Base-by-base conservation (phyloP, 2,329 filamentous ascomycete genomes). In the Penicillium griseofulvum region DNA sequence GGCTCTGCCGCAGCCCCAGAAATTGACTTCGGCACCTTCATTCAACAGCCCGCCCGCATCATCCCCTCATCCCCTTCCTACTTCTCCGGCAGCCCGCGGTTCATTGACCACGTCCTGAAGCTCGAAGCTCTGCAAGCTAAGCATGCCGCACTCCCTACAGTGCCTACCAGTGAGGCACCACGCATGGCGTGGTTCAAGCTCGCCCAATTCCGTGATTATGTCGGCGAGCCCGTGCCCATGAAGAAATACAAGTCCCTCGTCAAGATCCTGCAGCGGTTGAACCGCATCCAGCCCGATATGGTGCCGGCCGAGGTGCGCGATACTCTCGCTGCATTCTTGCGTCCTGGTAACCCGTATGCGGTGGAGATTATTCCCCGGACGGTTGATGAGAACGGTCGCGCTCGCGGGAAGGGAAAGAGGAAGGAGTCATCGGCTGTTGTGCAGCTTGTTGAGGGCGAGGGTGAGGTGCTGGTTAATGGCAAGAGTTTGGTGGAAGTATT, bases 31-130 rank as follows among this genome's bases (percentile, higher is more conserved):
- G 48, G 54, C 17, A 53, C 62, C 33, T 65, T 66, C 57, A 56
- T 22, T 41, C 61, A 75, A 28, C 61, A 66, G 26, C 81, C 84
- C 61, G 86, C 89, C 50, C 90, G 94, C 62, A 80, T 95, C 22
- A 79, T 97, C 34, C 94, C 94, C 19, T 82, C 83, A 26, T 96
- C 92, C 34, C 87, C 90, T 3, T 94, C 93, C n/a, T 99, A 99
- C 77, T 99, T 97, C 79, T 92, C 91, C 49, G 88, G 88, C 49
- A 87, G 87, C 58, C 89, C 92, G 1, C 81, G 83, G 52, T 97
- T 96, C 80, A 94, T 88, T 75, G 94, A 99, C 76, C 84, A 89
- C 67, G 84, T 89, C 65, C 83, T 97, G 62, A 78, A 80, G 43
- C 81, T 99, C 45, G 84, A 90, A 65, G 80, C 83, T 11, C 81